A percentile compares a stretch with the other conserved stretches of the same genome.
Evolutionary conservation across 805 yeast species (phyloP).

Genomic region (Torulaspora maleeae): DNA sequence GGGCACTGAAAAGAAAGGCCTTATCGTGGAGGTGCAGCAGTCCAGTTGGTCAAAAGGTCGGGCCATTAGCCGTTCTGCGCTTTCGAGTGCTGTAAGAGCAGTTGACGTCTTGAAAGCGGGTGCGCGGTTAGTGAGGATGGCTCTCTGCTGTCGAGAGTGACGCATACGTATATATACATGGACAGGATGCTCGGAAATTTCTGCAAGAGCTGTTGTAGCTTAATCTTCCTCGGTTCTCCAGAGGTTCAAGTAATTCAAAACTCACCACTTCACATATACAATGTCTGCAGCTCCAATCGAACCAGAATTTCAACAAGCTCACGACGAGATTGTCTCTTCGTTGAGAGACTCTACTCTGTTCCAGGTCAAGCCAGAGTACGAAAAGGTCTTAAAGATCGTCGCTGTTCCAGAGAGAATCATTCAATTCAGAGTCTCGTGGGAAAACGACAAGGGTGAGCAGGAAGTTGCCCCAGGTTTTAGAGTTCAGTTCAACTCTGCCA

Average conservation of each 20-base stretch:
- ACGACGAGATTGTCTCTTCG: constrained; percentile 84
- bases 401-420: constrained; percentile 94
- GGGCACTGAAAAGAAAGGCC: not conserved
- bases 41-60: too few species aligned
- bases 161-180: too few species aligned
- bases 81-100: too few species aligned
- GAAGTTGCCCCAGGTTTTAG: constrained; percentile 97
- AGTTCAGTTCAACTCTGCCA: constrained; percentile 96
- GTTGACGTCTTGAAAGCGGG: too few species aligned
- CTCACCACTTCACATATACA: not conserved
- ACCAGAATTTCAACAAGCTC: constrained; percentile 99
- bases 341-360: constrained; percentile 88
- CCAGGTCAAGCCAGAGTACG: constrained; percentile 82
- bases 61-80: too few species aligned
- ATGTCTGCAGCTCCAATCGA: constrained; percentile 41
- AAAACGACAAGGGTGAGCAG: constrained; percentile 85
- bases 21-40: not conserved
- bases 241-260: not conserved
- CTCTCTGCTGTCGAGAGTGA: too few species aligned
- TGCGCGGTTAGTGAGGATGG: too few species aligned
- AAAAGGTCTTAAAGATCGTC: constrained; percentile 81
- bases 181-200: too few species aligned
- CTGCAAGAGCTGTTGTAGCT: too few species aligned
- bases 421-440: constrained; percentile 98
- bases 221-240: not conserved